Evolutionary conservation across 1,139 yeast species (phyloP), one percentile per base, ranked within the genome.

Genomic region (Suhomyces wounanorum): DNA sequence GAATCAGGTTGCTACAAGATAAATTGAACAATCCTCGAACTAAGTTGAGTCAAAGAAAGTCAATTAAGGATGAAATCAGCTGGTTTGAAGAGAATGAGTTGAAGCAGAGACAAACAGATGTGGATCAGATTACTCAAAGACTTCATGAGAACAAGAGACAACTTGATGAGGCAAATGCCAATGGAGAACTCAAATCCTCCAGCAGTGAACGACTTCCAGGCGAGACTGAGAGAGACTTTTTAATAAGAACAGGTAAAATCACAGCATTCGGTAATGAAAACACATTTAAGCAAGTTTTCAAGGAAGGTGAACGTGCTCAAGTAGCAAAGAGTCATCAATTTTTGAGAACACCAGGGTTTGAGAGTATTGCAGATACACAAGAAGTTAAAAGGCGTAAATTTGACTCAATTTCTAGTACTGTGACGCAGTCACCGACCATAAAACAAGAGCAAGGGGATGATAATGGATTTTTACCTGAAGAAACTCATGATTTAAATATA

Each of bases 241-340:
- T 94, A 55, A 81, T 94, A 0, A 76, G 99, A 56, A 92, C 92
- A 0, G 99, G 99, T 40, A 86, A 90, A 64, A 84, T 91, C 51
- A 94, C 99, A 0, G 99, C 99, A 0, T 94, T 94, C 73, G 96
- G 97, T 10, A 83, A 83, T 40, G 75, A 83, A 17, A 75, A 79
- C 36, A 82, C 80, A 5, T 89, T 89, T 55, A 42, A 55, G 9
- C 61, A 60, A n/a, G 55, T 47, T 1, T 38, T 33, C 3, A 51
- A 46, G 3, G 51, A 52, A 3, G 48, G 33, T 7, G 42, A 26
- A 9, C 56, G 53, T 11, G 21, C 18, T 3, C 62, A 59, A 52
- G 62, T 54, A 23, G 59, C 54, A 9, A 62, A 59, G 51, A 72
- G 76, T 49, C 78, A 72, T 58, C 68, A 66, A 41, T 57, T 62